Evolutionary conservation across 345 rosid species (phyloP).

Genomic region (Hibiscus mutabilis): DNA sequence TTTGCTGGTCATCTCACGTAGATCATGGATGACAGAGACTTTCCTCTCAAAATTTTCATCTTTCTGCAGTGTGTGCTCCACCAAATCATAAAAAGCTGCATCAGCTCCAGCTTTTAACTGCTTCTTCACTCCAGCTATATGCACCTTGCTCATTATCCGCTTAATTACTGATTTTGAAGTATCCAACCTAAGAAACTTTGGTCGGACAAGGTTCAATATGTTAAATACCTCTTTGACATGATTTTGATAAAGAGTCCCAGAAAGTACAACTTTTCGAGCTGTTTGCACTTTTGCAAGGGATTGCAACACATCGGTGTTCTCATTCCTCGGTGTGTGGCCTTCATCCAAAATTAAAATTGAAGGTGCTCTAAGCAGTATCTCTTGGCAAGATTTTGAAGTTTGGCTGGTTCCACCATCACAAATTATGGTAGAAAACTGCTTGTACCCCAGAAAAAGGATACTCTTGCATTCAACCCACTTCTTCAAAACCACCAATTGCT

Average conservation of each 20-base stretch:
- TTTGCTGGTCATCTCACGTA: constrained; percentile 3
- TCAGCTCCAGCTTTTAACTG: neutral
- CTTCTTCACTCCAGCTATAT: neutral
- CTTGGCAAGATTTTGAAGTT: neutral
- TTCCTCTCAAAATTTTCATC: neutral
- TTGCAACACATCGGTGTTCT: neutral
- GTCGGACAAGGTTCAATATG: neutral
- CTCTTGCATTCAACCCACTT: constrained; percentile 68
- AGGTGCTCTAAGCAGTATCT: neutral
- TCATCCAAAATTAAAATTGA: neutral
- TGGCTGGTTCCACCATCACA: neutral
- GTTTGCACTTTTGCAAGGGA: neutral
- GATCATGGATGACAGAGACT: neutral
- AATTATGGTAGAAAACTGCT: constrained; percentile 52
- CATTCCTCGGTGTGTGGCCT: neutral
- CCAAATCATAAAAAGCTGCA: neutral
- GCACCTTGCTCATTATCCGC: neutral
- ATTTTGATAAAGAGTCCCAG: neutral
- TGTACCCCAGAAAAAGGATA: constrained; percentile 79
- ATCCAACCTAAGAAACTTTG: neutral
- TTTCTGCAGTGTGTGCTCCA: neutral
- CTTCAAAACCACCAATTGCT: constrained; percentile 59
- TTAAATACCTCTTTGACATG: neutral
- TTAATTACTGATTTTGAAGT: neutral
- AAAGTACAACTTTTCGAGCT: neutral